Percentiles rank a stretch among this genome's conserved stretches.
phyloP scores from a whole-genome alignment of 805 yeast species.

The Wickerhamomyces sydowiorum region DNA sequence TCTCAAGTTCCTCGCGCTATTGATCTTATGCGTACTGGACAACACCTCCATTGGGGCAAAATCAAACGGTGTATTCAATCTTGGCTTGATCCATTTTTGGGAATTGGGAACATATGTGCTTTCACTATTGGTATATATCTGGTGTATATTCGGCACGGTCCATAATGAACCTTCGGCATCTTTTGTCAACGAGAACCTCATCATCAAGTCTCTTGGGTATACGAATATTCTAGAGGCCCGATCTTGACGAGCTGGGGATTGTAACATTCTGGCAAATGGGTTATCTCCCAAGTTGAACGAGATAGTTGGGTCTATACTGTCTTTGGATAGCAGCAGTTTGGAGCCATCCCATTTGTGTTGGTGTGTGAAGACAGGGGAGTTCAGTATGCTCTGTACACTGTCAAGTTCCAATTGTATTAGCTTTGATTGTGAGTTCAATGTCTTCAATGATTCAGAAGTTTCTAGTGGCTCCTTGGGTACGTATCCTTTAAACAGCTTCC shows the following conservation, averaged over 20 bases:
- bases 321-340: background rate
- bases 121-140: background rate
- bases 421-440: background rate
- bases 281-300: constrained; percentile 23
- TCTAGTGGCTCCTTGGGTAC: too few relatives aligned
- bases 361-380: background rate
- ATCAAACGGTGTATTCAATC: background rate
- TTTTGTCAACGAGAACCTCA: constrained; percentile 7
- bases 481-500: too few relatives aligned
- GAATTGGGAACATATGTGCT: background rate
- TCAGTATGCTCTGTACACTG: background rate
- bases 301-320: background rate
- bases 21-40: background rate
- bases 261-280: constrained; percentile 31
- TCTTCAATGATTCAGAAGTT: too few relatives aligned
- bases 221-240: constrained; percentile 24
- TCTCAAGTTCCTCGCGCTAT: background rate
- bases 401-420: background rate
- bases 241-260: constrained; percentile 40
- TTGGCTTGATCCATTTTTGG: background rate
- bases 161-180: constrained; percentile 5
- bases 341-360: constrained; percentile 9
- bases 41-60: background rate
- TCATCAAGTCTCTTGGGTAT: constrained; percentile 6
- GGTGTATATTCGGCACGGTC: background rate